Base-by-base conservation (phyloP, 495 filamentous ascomycete genomes). In the Hypoxylon rickii region DNA sequence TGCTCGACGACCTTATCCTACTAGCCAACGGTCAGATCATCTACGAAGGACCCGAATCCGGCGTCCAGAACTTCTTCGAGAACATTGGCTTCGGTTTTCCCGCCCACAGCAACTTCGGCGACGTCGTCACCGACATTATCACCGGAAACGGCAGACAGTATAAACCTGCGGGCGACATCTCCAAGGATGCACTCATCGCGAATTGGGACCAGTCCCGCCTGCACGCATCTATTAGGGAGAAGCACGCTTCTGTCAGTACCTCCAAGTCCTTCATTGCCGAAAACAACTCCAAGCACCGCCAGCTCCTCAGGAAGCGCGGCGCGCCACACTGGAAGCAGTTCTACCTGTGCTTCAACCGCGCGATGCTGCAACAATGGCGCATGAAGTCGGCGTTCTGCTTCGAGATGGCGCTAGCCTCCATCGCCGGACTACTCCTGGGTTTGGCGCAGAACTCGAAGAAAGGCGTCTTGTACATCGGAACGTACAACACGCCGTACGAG, bases 291-390 rank as follows among this genome's bases (percentile, higher is more conserved):
- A 61, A 54, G 32, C 56, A 64, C 7, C 51, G 65, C n/a, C 41
- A 58, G 4, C 41, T 75, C 0, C 57, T 79, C 36, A 68, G 65
- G 37, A 60, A 60, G 31, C 73, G 80, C 6, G 78, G 79, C 17
- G 79, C 79, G 3, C 73, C 75, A 0, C 76, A 72, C 56, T 56
- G 61, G 40, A 65, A 67, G 15, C 82, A 86, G 65, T 59, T 70
- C 3, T 77, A 68, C 63, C 72, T 79, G 29, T 79, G 76, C 51
- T 67, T 81, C 29, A 39, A 40, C 3, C 77, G 82, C 7, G 68
- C 75, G 11, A 67, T 82, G 21, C 71, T 77, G 2, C 83, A 86
- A 65, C 83, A 85, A 61, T 76, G 78, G 67, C 76, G 79, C 51
- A 67, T 71, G 19, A 69, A 63, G 31, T 67, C 73, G 2, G 61